phyloP scores from a whole-genome alignment of 148 eudicot species.

The Amaranthus palmeri region DNA sequence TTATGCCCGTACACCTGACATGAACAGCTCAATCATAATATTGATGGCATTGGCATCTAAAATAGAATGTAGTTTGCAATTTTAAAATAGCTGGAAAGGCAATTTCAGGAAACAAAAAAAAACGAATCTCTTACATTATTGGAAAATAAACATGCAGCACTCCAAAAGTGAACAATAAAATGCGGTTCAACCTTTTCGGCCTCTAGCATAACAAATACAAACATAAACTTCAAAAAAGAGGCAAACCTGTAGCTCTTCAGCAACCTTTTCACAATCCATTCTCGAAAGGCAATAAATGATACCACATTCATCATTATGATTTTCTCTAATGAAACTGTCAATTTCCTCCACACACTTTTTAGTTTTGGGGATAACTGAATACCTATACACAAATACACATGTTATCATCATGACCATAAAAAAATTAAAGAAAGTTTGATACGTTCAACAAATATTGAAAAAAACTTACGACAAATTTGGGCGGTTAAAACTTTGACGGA shows the following conservation, averaged over 20 bases:
- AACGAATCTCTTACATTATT: background rate
- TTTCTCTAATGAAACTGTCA: conserved; percentile 59
- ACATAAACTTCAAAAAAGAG: conserved; percentile 8
- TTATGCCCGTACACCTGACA: conserved; percentile 77
- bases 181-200: background rate
- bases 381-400: conserved; percentile 43
- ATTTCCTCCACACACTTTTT: conserved; percentile 92
- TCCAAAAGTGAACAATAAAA: background rate
- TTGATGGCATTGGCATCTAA: background rate
- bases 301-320: conserved; percentile 90
- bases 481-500: conserved; percentile 96
- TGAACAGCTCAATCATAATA: background rate
- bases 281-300: conserved; percentile 96
- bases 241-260: conserved; percentile 80
- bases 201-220: background rate
- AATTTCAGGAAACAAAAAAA: background rate
- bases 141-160: background rate
- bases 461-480: conserved; percentile 71
- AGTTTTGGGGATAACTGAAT: conserved; percentile 86
- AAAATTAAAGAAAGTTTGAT: background rate
- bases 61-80: background rate
- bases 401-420: conserved; percentile 2
- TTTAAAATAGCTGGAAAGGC: background rate
- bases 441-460: background rate
- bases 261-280: conserved; percentile 96